Percentiles rank a stretch among this genome's conserved stretches.
Evolutionary conservation across 208 protist species (phyloP).

Genomic region (Trypanosoma cruzi): DNA sequence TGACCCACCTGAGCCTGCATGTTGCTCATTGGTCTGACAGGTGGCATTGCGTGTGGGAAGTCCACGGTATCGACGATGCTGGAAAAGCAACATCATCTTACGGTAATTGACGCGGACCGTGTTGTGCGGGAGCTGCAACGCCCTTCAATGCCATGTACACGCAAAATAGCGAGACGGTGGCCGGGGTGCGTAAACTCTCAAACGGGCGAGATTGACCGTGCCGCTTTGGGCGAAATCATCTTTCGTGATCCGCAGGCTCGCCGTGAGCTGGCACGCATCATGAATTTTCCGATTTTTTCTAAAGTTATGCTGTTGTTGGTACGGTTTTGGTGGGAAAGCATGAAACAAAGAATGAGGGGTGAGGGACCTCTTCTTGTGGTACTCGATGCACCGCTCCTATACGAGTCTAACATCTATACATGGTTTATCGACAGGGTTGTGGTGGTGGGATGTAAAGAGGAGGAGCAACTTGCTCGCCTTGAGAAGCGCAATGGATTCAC

Average conservation of each 20-base stretch:
- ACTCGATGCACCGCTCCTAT: constrained; percentile 88
- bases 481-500: constrained; percentile 48
- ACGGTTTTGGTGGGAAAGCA: constrained; percentile 55
- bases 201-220: constrained; percentile 70
- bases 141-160: constrained; percentile 56
- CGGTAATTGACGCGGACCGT: constrained; percentile 82
- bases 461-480: constrained; percentile 67
- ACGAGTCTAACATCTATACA: constrained; percentile 81
- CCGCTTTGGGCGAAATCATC: constrained; percentile 67
- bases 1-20: constrained; percentile 29
- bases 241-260: constrained; percentile 69
- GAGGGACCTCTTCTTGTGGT: constrained; percentile 47
- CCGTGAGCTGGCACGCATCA: constrained; percentile 65
- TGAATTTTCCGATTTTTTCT: constrained; percentile 81
- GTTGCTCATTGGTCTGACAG: constrained; percentile 91
- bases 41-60: constrained; percentile 93
- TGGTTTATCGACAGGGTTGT: constrained; percentile 67
- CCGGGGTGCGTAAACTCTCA: constrained; percentile 57
- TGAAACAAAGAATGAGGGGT: constrained; percentile 16
- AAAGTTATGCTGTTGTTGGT: constrained; percentile 56
- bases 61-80: constrained; percentile 77
- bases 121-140: constrained; percentile 80
- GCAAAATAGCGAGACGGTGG: constrained; percentile 70
- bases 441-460: constrained; percentile 71
- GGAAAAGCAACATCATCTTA: constrained; percentile 44